These are phyloP conservation scores for Collybia sp. DNA, from an alignment of 768 basidiomycete genomes.

Conservation along the genomic window DNA sequence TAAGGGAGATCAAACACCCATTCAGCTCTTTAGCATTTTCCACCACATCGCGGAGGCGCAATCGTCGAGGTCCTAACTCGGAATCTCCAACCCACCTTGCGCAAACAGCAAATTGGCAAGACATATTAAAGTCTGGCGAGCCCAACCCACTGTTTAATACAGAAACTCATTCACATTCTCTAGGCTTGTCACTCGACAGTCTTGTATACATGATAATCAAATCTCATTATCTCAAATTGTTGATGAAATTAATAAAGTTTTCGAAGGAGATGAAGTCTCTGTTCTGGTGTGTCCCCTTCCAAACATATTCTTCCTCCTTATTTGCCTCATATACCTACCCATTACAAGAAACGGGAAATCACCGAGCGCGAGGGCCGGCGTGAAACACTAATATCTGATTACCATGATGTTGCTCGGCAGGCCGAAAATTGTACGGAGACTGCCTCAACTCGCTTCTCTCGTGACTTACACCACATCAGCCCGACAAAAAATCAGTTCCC, in stretches of 20 bases:
- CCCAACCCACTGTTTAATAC: not conserved
- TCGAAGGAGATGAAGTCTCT: slow-evolving; percentile 34
- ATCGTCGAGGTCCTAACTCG: slow-evolving; percentile 16
- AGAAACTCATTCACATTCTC: not conserved
- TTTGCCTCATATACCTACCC: slow-evolving; percentile 7
- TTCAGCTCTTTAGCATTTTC: slow-evolving; percentile 10
- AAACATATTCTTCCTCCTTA: slow-evolving; percentile 5
- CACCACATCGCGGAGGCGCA: slow-evolving; percentile 24
- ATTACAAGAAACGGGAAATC: slow-evolving; percentile 59
- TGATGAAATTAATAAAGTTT: slow-evolving; percentile 38
- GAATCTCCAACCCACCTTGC: no score
- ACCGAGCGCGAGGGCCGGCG: slow-evolving; percentile 60
- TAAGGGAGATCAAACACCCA: slow-evolving; percentile 30
- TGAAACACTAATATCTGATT: slow-evolving; percentile 41
- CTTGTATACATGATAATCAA: slow-evolving; percentile 46
- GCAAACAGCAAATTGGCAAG: slow-evolving; percentile 60
- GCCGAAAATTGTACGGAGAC: slow-evolving; percentile 40
- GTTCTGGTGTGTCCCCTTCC: slow-evolving; percentile 35
- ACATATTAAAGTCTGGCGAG: slow-evolving; percentile 60
- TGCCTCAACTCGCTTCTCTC: no score
- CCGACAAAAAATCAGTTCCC: slow-evolving; percentile 22
- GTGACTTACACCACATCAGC: slow-evolving; percentile 13
- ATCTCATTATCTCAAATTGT: slow-evolving; percentile 44
- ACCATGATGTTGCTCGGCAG: slow-evolving; percentile 33
- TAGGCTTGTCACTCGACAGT: slow-evolving; percentile 52